Evolutionary conservation across 805 yeast species (phyloP), one percentile per base, ranked within the genome.

Genomic region (Maudiozyma barnettii): DNA sequence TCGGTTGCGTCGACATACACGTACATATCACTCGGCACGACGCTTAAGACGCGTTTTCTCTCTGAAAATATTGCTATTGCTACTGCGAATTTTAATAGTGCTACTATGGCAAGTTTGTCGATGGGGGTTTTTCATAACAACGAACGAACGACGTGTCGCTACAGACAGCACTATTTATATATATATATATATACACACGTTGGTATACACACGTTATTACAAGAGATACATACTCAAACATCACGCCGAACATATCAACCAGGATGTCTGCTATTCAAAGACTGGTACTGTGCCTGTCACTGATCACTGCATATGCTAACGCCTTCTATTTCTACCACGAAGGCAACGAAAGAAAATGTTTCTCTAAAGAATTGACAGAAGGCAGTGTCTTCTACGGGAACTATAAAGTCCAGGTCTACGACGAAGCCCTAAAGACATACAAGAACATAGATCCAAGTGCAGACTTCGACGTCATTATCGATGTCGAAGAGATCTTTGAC

Each of bases 401-500:
- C 50, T 80, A 76, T 54, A 67, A 66, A 35, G 67, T 78, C 26
- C 79, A 77, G 55, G 66, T 70, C 20, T 63, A 58, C 45, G 76
- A 75, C 52, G 63, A 65, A 14, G 60, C 60, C 22, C 46, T 65
- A 6, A 58, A 67, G 16, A 46, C 56, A 7, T 77, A 68, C 56
- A 57, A 58, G 39, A 59, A 63, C 44, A 59, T 68, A 5, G 59
- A 65, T 45, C 49, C 57, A 9, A 63, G 69, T 42, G 69, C 68
- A 39, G 41, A 39, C 14, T 49, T 70, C 20, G 70, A 70, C 19
- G 63, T 72, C 14, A 57, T 67, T 18, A 61, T 72, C 41, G 75
- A 71, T 48, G 73, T 76, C 16, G 81, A 76, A 52, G 86, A 81
- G 60, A 81, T 86, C 8, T 84, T 84, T 54, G 90, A 84, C 64